These are phyloP conservation scores for Puccinia hordei DNA, from an alignment of 1,284 basidiomycete species.

Conservation along the genomic window DNA sequence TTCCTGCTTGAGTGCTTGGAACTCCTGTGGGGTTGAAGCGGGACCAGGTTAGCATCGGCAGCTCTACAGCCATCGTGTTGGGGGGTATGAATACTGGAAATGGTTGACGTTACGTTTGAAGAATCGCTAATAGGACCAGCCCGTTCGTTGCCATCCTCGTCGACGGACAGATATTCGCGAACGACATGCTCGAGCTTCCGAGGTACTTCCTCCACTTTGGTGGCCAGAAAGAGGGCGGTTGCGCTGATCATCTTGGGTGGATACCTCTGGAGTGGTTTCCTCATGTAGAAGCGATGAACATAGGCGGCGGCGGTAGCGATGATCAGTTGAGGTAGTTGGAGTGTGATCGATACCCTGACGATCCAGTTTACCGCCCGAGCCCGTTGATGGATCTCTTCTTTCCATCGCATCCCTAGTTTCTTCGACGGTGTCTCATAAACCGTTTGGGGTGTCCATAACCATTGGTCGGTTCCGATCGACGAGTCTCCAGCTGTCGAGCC, in stretches of 20 bases:
- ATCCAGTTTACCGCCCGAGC: conserved; percentile 33
- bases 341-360: conserved; percentile 14
- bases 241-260: conserved; percentile 52
- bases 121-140: conserved; percentile 3
- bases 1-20: conserved; percentile 50
- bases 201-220: conserved; percentile 56
- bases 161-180: conserved; percentile 50
- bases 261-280: conserved; percentile 53
- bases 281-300: conserved; percentile 58
- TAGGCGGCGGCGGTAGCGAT: conserved; percentile 55
- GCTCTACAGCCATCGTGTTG: too few species aligned
- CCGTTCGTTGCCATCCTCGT: conserved; percentile 42
- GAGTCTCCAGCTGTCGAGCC: conserved; percentile 39
- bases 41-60: background rate
- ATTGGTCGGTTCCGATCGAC: conserved; percentile 32
- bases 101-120: conserved; percentile 28
- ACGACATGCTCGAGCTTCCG: conserved; percentile 53
- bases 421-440: conserved; percentile 16
- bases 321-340: conserved; percentile 52
- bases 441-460: conserved; percentile 33
- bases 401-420: conserved; percentile 22
- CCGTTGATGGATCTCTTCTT: conserved; percentile 28
- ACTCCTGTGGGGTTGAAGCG: conserved; percentile 29
- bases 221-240: conserved; percentile 56
- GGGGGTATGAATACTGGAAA: background rate